Percentiles rank a stretch among this genome's conserved stretches.
Conservation (phyloP, 2,329 filamentous ascomycete genomes). For the Ophiostoma sp. region DNA sequence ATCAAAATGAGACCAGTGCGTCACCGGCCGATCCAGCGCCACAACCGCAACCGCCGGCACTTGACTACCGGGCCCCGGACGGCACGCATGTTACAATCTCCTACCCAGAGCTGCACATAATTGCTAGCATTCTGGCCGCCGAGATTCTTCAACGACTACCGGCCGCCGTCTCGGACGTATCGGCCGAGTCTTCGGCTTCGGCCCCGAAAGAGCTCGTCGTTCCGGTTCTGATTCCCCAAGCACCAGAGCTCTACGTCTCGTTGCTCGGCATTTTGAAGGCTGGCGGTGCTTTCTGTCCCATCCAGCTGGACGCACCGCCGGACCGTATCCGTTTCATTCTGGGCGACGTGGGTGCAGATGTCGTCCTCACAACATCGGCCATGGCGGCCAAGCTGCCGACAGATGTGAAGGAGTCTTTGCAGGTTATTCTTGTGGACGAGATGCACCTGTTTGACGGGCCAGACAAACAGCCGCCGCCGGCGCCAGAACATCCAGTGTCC, state of each 20-base stretch:
- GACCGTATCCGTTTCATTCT: conserved; percentile 80
- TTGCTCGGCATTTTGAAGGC: conserved; percentile 76
- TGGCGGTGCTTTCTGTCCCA: conserved; percentile 81
- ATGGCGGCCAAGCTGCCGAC: conserved; percentile 45
- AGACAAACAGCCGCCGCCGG: background rate
- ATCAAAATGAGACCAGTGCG: background rate
- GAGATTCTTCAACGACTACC: conserved; percentile 42
- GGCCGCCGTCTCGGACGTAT: background rate
- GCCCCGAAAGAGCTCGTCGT: conserved; percentile 53
- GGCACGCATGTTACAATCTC: conserved; percentile 51
- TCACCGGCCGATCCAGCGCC: background rate
- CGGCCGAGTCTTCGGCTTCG: background rate
- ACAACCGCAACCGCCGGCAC: conserved; percentile 46
- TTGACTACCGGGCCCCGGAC: conserved; percentile 62
- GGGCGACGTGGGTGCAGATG: conserved; percentile 67
- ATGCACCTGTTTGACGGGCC: conserved; percentile 14
- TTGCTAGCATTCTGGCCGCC: conserved; percentile 57
- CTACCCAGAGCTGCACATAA: conserved; percentile 62
- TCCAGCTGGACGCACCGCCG: conserved; percentile 73
- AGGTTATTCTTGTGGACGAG: conserved; percentile 42
- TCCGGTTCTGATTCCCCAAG: conserved; percentile 77
- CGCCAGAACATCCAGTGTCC: background rate
- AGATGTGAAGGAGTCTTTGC: conserved; percentile 33
- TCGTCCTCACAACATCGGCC: conserved; percentile 64
- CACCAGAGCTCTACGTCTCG: conserved; percentile 72